Base-by-base conservation (phyloP, 1,284 basidiomycete genomes). In the Ustilago hordei region DNA sequence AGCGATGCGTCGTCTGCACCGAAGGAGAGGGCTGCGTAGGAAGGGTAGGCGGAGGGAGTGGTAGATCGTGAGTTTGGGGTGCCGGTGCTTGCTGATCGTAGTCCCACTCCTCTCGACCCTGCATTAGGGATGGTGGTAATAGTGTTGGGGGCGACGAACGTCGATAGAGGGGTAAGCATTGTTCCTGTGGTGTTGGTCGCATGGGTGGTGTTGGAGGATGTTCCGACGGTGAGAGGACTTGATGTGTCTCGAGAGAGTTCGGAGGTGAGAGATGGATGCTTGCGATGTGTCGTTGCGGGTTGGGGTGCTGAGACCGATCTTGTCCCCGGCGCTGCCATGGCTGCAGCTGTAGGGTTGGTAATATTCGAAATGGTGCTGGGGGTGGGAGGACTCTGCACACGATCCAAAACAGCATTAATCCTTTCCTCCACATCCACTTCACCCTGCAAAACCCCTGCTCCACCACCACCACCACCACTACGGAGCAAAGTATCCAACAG, bases 351-450 rank as follows among this genome's bases (percentile, higher is more conserved):
- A 28, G 23, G 23, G 23, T 28, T 28, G 23, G 23, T 28, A 28
- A 28, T 28, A 28, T 28, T 28, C 23, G 23, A 28, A 28, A 28
- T 28, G 39, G 39, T 17, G 6, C 11, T 41, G 39, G 15, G 17
- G 8, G 35, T 17, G 38, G 59, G 58, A 19, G 66, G 68, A 23
- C 65, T 69, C 55, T 71, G 53, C 17, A 76, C 78, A 11, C 78
- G 64, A 43, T 71, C 53, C 19, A 82, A 67, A 5, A 82, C 79
- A 19, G 79, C 78, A 31, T 82, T 77, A 65, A 82, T 82, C 38
- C 64, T 62, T 13, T 81, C 80, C 50, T 82, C 80, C 5, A 81
- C 66, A 9, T 53, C 45, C 12, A 68, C 62, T 12, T 52, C 52
- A 8, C 54, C 47, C 15, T 71, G 50, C 39, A 54, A 35, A 2